A percentile compares a stretch with the other conserved stretches of the same genome.
Evolutionary conservation across 2,329 filamentous ascomycete species (phyloP).

Genomic region (Sordariomycetes sp.): DNA sequence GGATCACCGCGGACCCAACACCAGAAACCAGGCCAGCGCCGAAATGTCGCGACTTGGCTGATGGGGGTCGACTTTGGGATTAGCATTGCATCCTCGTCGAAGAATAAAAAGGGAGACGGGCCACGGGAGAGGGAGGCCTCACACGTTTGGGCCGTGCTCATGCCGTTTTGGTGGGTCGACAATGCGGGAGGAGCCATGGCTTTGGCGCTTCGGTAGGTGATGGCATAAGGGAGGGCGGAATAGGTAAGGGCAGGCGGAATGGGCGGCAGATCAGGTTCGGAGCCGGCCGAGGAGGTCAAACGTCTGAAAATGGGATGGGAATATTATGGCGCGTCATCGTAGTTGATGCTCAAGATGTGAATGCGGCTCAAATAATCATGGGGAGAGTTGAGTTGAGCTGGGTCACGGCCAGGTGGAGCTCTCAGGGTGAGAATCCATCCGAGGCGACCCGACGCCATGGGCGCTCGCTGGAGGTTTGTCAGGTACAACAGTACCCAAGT

Average conservation of each 20-base stretch:
- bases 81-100: not conserved
- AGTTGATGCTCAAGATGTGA: not conserved
- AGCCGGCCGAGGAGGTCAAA: not conserved
- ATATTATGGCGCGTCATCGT: not conserved
- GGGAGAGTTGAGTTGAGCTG: not conserved
- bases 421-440: not conserved
- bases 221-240: no score
- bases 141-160: not conserved
- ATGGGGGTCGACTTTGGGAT: not conserved
- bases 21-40: constrained; percentile 80
- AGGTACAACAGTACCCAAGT: not conserved
- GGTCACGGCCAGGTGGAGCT: no score
- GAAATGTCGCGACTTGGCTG: constrained; percentile 65
- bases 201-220: not conserved
- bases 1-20: constrained; percentile 74
- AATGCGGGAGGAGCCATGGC: not conserved
- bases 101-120: not conserved
- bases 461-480: no score
- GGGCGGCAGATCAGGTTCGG: not conserved
- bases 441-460: not conserved
- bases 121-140: not conserved
- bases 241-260: no score
- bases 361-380: not conserved
- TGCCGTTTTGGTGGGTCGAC: not conserved
- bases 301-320: not conserved